Evolutionary conservation across 1,284 basidiomycete genomes (phyloP).

Genomic region (Fomes fomentarius): DNA sequence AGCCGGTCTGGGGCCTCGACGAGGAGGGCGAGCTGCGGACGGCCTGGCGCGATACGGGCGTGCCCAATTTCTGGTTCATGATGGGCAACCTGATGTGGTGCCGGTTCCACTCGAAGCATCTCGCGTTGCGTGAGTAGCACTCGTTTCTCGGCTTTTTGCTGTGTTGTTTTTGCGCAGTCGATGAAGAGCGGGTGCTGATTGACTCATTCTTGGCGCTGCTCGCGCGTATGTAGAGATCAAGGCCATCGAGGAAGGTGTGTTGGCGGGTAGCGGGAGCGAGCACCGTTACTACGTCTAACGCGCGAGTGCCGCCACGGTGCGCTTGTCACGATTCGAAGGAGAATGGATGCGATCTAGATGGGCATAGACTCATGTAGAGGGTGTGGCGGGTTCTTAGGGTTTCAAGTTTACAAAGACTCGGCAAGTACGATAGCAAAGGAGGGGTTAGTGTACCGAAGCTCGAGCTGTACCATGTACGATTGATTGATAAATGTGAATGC

Average conservation of each 20-base stretch:
- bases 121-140: slow-evolving; percentile 41
- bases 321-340: no score
- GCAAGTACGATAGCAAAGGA: no score
- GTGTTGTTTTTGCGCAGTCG: background rate
- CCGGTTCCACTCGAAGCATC: slow-evolving; percentile 43
- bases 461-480: no score
- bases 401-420: no score
- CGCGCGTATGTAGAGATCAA: background rate
- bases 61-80: slow-evolving; percentile 34
- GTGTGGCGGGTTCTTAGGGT: no score
- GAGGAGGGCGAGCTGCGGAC: slow-evolving; percentile 29
- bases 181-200: background rate
- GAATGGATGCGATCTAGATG: no score
- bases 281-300: background rate
- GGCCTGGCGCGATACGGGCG: slow-evolving; percentile 32
- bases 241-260: slow-evolving; percentile 3
- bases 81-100: slow-evolving; percentile 39
- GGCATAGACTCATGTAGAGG: no score
- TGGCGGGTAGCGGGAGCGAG: background rate
- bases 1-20: slow-evolving; percentile 51
- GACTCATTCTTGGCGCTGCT: background rate
- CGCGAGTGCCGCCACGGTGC: no score
- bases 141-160: background rate
- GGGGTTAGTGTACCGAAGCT: no score
- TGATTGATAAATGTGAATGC: no score